Conservation (phyloP, 176 grass and related monocot species). For the Avena atlantica region DNA sequence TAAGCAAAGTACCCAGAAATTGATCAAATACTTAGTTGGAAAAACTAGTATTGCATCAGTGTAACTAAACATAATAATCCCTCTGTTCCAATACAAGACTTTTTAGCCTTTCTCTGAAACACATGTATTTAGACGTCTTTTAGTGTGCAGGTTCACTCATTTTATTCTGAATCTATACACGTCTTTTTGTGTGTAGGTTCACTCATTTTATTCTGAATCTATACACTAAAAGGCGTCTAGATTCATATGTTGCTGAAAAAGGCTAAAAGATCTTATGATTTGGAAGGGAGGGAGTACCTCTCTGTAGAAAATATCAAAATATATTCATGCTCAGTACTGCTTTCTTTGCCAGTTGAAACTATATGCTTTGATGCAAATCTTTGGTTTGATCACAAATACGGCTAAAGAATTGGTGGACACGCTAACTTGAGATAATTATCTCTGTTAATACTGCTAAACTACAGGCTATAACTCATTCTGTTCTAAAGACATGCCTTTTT, state of each 20-base stretch:
- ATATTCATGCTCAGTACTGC: constrained; percentile 2
- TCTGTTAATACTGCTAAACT: not conserved
- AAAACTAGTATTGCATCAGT: not conserved
- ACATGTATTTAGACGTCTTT: too few species aligned
- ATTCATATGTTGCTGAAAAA: too few species aligned
- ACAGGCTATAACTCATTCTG: not conserved
- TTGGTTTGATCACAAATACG: constrained; percentile 5
- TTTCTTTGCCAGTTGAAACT: constrained; percentile 26
- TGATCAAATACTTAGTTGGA: constrained; percentile 8
- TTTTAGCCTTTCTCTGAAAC: too few species aligned
- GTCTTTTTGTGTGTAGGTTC: too few species aligned
- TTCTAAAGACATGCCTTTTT: not conserved
- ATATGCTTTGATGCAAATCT: constrained; percentile 19
- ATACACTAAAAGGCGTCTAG: too few species aligned
- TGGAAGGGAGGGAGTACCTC: not conserved
- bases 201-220: too few species aligned
- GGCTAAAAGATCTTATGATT: too few species aligned
- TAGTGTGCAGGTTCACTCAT: too few species aligned
- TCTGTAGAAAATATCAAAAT: not conserved
- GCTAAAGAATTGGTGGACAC: not conserved
- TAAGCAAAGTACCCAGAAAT: not conserved
- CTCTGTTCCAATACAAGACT: too few species aligned
- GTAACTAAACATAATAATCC: constrained; percentile 1
- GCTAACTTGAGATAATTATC: not conserved
- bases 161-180: too few species aligned